Conservation (phyloP, 2,329 filamentous ascomycete species). For the Sclerotinia trifoliorum region DNA sequence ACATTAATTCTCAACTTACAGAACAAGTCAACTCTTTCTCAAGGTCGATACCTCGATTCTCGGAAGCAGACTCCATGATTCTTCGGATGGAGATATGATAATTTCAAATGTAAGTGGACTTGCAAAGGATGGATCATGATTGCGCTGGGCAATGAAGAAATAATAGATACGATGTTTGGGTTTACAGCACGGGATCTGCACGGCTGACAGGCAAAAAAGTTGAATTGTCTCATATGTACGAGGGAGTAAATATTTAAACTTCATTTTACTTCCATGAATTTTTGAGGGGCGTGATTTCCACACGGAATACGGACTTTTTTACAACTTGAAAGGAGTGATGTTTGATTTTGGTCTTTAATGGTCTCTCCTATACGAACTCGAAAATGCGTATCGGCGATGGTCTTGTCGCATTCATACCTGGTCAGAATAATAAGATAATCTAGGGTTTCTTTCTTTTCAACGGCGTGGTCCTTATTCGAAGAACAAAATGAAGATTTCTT, state of each 20-base stretch:
- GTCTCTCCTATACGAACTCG: neutral
- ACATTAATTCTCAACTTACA: conserved; percentile 54
- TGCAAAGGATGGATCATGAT: conserved; percentile 23
- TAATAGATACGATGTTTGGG: conserved; percentile 14
- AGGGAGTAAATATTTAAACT: neutral
- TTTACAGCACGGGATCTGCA: conserved; percentile 12
- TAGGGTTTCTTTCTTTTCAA: neutral
- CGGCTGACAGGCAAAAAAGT: neutral
- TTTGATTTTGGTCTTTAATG: neutral
- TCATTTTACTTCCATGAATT: neutral
- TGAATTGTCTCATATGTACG: neutral
- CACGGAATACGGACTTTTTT: too few relatives aligned
- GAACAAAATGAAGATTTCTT: neutral
- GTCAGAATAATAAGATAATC: neutral
- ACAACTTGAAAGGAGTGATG: neutral
- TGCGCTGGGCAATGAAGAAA: conserved; percentile 22
- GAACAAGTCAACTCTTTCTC: conserved; percentile 96
- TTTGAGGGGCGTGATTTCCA: too few relatives aligned
- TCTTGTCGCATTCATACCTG: neutral
- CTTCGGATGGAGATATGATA: conserved; percentile 17
- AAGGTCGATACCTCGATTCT: conserved; percentile 62
- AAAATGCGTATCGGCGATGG: neutral
- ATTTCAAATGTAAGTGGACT: conserved; percentile 14
- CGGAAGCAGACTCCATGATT: conserved; percentile 48
- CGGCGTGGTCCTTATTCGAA: neutral